Conservation (phyloP, 441 rosid species). For the Populus hybrid region DNA sequence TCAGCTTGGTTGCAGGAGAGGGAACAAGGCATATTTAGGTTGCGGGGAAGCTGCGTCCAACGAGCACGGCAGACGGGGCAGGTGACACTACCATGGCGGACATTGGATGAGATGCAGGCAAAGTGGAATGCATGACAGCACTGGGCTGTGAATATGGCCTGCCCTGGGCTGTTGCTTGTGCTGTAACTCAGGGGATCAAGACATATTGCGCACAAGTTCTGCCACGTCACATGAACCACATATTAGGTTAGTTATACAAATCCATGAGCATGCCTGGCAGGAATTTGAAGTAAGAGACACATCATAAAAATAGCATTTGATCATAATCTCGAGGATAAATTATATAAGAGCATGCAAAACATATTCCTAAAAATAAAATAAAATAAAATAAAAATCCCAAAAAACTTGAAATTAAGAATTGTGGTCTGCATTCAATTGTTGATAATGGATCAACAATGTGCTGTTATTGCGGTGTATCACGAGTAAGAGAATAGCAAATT, state of each 20-base stretch:
- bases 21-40: constrained; percentile 43
- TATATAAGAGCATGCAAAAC: background rate
- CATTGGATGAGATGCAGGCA: constrained; percentile 77
- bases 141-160: constrained; percentile 80
- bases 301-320: background rate
- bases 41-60: constrained; percentile 91
- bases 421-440: no score
- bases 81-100: constrained; percentile 78
- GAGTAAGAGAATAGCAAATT: background rate
- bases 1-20: constrained; percentile 50
- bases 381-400: background rate
- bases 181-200: constrained; percentile 62
- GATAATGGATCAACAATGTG: background rate
- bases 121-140: constrained; percentile 86
- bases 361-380: background rate
- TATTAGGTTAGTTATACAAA: background rate
- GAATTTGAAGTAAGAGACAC: background rate
- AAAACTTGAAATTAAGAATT: no score
- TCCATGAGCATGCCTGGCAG: background rate
- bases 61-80: constrained; percentile 91
- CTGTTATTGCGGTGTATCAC: background rate
- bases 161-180: constrained; percentile 49
- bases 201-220: constrained; percentile 78
- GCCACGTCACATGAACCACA: constrained; percentile 21
- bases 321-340: background rate